Evolutionary conservation across 2,329 filamentous ascomycete species (phyloP), one percentile per base, ranked within the genome.

Genomic region (Esteya vermicola): DNA sequence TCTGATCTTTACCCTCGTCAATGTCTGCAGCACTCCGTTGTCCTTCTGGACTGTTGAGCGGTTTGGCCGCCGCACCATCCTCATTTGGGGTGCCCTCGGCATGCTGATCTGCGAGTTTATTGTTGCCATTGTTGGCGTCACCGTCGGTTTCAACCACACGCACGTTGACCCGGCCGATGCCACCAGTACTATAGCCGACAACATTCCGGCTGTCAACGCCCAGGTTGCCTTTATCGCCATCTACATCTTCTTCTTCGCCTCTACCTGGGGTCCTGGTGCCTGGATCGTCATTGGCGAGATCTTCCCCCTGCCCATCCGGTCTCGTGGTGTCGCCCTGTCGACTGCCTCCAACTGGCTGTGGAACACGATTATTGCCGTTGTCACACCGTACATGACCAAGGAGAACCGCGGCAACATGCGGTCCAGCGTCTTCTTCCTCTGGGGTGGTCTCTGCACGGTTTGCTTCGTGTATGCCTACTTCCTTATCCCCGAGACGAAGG

Each of bases 171-270:
- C 56, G 2, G 59, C 70, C 38, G 54, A 68, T 36, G 52, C 62
- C 1, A 48, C 48, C 23, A 51, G 49, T 18, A 56, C 53, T 18
- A 59, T 65, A 8, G 65, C 66, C 52, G 39, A 70, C 61, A 74
- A 78, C 57, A 61, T 68, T 45, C 48, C 63, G 3, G 78, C 75
- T 26, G 69, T 72, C 51, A 68, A 72, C 50, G 75, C 81, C 37
- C 78, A 88, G 69, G 85, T 93, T 48, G 75, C 83, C 45, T 91
- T 93, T 65, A 91, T 91, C 55, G 81, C 78, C 64, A 78, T 93
- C 66, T 91, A 86, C 71, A 88, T 93, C 68, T 86, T 85, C 72
- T 89, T 81, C 71, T 93, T 93, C 58, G 85, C 85, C 44, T 78
- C 73, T 43, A 93, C 85, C 47, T 93, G 85, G 85, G 85, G 85